phyloP scores from a whole-genome alignment of 306 rosid species.

The Prosopis cineraria region DNA sequence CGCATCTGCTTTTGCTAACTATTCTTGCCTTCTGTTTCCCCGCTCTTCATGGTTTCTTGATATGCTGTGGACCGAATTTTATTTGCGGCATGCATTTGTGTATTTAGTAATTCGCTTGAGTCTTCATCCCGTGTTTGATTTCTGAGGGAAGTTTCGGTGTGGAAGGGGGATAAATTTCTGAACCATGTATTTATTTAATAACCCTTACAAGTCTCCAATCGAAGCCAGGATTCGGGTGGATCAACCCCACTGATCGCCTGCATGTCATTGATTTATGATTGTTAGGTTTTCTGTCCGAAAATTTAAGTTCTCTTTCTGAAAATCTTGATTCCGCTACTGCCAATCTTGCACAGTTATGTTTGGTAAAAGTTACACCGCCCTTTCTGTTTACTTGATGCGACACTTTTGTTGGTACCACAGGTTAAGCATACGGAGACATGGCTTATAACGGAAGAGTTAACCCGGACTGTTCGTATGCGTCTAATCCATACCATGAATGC shows the following conservation, averaged over 20 bases:
- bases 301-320: not conserved
- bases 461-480: conserved; percentile 52
- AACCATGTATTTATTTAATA: not conserved
- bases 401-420: conserved; percentile 19
- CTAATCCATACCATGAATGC: conserved; percentile 89
- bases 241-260: not conserved
- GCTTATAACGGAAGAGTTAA: conserved; percentile 50
- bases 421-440: conserved; percentile 41
- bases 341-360: not conserved
- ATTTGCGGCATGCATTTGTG: not conserved
- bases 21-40: not conserved
- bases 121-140: not conserved
- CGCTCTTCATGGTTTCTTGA: not conserved
- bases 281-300: not conserved
- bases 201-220: not conserved
- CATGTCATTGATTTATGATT: not conserved
- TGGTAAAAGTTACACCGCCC: not conserved
- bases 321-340: not conserved
- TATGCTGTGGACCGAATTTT: not conserved
- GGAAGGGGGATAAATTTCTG: not conserved
- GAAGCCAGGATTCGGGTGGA: not conserved
- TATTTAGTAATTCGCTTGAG: not conserved
- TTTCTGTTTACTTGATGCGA: not conserved
- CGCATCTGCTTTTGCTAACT: not conserved
- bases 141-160: not conserved